Evolutionary conservation across 1,284 basidiomycete species (phyloP).

Genomic region (Cutaneotrichosporon spelunceum): DNA sequence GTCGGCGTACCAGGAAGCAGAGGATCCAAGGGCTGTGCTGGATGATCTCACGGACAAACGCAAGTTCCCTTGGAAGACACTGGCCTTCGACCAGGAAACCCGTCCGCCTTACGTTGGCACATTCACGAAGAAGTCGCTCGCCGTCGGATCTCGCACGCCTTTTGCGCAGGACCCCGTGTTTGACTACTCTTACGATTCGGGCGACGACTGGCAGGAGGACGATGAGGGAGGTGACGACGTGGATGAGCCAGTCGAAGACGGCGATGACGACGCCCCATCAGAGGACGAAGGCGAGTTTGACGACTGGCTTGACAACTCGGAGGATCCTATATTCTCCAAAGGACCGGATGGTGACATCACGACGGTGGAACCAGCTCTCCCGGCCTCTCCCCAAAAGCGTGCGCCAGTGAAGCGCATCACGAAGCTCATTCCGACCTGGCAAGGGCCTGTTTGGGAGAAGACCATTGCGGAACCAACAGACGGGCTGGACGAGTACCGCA

Average conservation of each 20-base stretch:
- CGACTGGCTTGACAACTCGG: constrained; percentile 45
- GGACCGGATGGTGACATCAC: constrained; percentile 41
- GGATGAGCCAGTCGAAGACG: constrained; percentile 34
- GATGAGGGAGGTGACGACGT: constrained; percentile 47
- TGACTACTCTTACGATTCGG: constrained; percentile 51
- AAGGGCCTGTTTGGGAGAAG: constrained; percentile 48
- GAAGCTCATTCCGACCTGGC: constrained; percentile 45
- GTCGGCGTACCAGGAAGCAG: constrained; percentile 40
- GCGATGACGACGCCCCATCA: constrained; percentile 34
- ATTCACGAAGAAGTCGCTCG: constrained; percentile 45
- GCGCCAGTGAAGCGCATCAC: constrained; percentile 41
- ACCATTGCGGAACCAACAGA: constrained; percentile 36
- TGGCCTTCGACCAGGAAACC: constrained; percentile 48
- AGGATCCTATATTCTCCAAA: constrained; percentile 28
- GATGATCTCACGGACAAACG: constrained; percentile 35
- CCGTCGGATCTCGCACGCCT: constrained; percentile 49
- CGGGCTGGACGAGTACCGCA: constrained; percentile 41
- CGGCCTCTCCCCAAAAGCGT: constrained; percentile 17
- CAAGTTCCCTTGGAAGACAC: constrained; percentile 47
- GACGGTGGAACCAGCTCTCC: constrained; percentile 30
- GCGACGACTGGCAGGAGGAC: constrained; percentile 52
- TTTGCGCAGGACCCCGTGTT: constrained; percentile 49
- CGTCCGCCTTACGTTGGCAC: constrained; percentile 50
- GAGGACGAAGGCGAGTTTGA: constrained; percentile 46
- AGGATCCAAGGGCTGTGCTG: constrained; percentile 45